These are phyloP conservation scores for Mollisiaceae sp. DNA, from an alignment of 2,329 filamentous ascomycete genomes.

Conservation along the genomic window DNA sequence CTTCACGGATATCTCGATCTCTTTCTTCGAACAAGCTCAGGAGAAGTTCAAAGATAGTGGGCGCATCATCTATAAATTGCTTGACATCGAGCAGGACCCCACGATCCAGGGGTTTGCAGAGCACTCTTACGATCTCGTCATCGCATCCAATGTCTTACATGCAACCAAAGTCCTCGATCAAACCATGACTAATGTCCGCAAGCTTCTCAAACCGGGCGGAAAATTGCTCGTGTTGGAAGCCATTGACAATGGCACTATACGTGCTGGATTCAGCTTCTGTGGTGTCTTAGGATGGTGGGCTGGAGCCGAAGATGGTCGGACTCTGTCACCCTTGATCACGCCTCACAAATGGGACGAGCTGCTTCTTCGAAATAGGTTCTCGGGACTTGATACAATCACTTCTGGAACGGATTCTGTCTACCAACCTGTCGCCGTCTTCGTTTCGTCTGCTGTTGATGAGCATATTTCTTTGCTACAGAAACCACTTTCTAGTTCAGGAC, in stretches of 20 bases:
- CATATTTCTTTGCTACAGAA: background rate
- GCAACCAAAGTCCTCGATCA: conserved; percentile 33
- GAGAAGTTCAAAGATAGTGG: conserved; percentile 32
- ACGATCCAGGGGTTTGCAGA: conserved; percentile 29
- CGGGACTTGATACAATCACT: conserved; percentile 21
- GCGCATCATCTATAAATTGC: conserved; percentile 38
- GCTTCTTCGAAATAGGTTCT: conserved; percentile 16
- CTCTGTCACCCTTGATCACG: conserved; percentile 10
- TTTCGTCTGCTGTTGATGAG: background rate
- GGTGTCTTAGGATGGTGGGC: conserved; percentile 43
- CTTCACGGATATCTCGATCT: conserved; percentile 51
- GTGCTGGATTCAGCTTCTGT: conserved; percentile 40
- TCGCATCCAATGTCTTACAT: conserved; percentile 35
- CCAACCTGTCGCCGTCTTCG: conserved; percentile 3
- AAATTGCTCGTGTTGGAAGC: conserved; percentile 39
- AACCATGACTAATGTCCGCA: conserved; percentile 39
- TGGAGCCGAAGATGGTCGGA: conserved; percentile 32
- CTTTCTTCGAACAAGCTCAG: conserved; percentile 48
- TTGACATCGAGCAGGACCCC: conserved; percentile 33
- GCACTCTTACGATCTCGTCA: conserved; percentile 25
- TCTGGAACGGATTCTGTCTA: conserved; percentile 5
- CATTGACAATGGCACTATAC: conserved; percentile 35
- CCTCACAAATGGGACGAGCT: conserved; percentile 13
- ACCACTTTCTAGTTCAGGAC: background rate
- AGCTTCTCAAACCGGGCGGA: conserved; percentile 42